Percentiles rank a stretch among this genome's conserved stretches.
Evolutionary conservation across 495 filamentous ascomycete species (phyloP).

Genomic region (Talaromyces adpressus): DNA sequence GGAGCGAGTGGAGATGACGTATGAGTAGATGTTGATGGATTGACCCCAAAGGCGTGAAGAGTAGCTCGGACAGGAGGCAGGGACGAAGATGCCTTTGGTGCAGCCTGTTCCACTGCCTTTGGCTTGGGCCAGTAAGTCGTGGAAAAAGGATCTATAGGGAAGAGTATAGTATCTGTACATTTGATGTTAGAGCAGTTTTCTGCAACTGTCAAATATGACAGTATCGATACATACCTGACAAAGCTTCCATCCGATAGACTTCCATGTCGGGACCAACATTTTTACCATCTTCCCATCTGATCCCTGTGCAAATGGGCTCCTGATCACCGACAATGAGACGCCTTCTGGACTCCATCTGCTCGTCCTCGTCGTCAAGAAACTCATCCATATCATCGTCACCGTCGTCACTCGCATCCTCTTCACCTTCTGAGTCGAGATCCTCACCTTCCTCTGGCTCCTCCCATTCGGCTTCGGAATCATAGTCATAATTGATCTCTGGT

Average conservation of each 20-base stretch:
- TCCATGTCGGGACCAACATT: slow-evolving; percentile 34
- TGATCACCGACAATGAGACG: slow-evolving; percentile 58
- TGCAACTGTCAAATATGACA: neutral
- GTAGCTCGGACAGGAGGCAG: slow-evolving; percentile 12
- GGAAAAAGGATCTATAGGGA: slow-evolving; percentile 80
- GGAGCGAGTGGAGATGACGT: slow-evolving; percentile 8
- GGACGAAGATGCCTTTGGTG: slow-evolving; percentile 10
- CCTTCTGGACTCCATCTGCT: slow-evolving; percentile 30
- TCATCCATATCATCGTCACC: slow-evolving; percentile 49
- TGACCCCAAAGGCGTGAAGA: slow-evolving; percentile 19
- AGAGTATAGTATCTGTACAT: slow-evolving; percentile 29
- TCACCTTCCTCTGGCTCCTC: slow-evolving; percentile 76
- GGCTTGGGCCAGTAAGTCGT: slow-evolving; percentile 67
- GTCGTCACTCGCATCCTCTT: slow-evolving; percentile 56
- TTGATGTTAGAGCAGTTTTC: slow-evolving; percentile 9
- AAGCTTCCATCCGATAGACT: slow-evolving; percentile 62
- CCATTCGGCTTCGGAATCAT: slow-evolving; percentile 97
- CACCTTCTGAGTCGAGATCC: slow-evolving; percentile 68
- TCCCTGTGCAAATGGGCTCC: slow-evolving; percentile 65
- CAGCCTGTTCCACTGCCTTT: slow-evolving; percentile 17
- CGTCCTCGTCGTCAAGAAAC: slow-evolving; percentile 46
- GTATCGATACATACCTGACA: slow-evolving; percentile 52
- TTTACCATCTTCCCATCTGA: slow-evolving; percentile 69
- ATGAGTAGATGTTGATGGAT: slow-evolving; percentile 10
- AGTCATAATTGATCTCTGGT: slow-evolving; percentile 78